A percentile compares a stretch with the other conserved stretches of the same genome.
Conservation (phyloP, 352 stramenopile genomes). For the Phytophthora citrophthora region DNA sequence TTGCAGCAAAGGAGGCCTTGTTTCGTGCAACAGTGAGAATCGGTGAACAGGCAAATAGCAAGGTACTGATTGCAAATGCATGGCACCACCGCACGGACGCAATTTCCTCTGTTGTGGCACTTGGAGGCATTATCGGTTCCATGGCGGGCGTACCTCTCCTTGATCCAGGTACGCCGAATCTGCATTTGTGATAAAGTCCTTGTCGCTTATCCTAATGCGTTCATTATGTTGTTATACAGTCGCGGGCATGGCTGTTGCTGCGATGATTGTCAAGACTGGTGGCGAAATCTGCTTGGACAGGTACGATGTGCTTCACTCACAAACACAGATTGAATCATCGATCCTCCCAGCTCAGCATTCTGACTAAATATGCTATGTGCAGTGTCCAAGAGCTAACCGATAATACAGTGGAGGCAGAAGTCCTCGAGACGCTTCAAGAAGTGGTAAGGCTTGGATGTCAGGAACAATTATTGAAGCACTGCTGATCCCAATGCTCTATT, state of each 20-base stretch:
- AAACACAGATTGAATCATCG: too few relatives aligned
- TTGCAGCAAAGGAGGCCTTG: constrained; percentile 94
- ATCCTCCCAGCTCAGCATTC: too few relatives aligned
- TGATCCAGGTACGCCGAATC: constrained; percentile 54
- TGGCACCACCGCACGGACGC: constrained; percentile 95
- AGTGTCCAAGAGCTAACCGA: constrained; percentile 87
- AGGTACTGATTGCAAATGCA: constrained; percentile 97
- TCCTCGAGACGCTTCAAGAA: constrained; percentile 77
- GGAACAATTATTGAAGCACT: too few relatives aligned
- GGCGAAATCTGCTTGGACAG: constrained; percentile 84
- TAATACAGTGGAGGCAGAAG: constrained; percentile 83
- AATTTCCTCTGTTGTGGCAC: constrained; percentile 89
- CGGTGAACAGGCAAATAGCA: constrained; percentile 92
- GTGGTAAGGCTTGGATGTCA: constrained; percentile 42
- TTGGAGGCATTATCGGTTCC: constrained; percentile 78
- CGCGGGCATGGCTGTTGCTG: constrained; percentile 83
- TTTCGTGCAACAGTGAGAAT: constrained; percentile 94
- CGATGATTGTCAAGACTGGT: constrained; percentile 92
- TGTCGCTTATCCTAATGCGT: too few relatives aligned
- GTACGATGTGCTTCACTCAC: constrained; percentile 17
- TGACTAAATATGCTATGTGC: background rate
- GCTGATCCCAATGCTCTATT: background rate
- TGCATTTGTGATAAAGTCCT: too few relatives aligned
- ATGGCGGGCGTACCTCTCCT: constrained; percentile 75
- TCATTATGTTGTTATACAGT: constrained; percentile 32